phyloP scores from a whole-genome alignment of 106 monocot species.

The Apostasia ramifera region DNA sequence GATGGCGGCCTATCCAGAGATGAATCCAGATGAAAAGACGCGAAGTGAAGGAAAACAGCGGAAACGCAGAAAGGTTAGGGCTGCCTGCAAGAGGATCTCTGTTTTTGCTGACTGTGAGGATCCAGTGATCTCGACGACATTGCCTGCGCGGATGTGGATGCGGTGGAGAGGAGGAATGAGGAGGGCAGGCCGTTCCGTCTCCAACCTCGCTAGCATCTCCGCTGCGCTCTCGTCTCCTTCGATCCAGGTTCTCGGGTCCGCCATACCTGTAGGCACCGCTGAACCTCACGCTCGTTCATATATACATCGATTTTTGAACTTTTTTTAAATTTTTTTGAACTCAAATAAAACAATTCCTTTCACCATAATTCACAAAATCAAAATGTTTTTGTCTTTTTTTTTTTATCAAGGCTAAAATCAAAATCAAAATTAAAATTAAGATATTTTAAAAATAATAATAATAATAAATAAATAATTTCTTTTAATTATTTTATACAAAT shows the following conservation, averaged over 20 bases:
- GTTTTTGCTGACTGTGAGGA: conserved; percentile 84
- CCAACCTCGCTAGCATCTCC: conserved; percentile 36
- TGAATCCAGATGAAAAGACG: background rate
- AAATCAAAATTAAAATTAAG: no score
- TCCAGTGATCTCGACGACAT: conserved; percentile 89
- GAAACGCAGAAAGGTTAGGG: background rate
- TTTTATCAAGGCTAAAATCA: no score
- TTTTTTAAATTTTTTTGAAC: no score
- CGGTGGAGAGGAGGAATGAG: conserved; percentile 80
- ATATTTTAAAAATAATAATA: no score
- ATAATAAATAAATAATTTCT: no score
- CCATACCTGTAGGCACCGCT: background rate
- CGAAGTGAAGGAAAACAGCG: background rate
- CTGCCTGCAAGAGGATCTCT: conserved; percentile 66
- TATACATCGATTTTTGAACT: no score
- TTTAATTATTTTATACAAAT: no score
- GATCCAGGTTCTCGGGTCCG: conserved; percentile 46
- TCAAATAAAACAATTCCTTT: no score
- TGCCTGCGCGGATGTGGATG: conserved; percentile 66
- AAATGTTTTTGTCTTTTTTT: no score
- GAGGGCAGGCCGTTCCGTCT: conserved; percentile 41
- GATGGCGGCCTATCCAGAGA: conserved; percentile 37
- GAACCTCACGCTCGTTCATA: no score
- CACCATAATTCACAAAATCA: no score
- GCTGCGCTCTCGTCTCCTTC: conserved; percentile 48